These are phyloP conservation scores for Arabidopsis suecica DNA, from an alignment of 345 rosid genomes.

Conservation along the genomic window DNA sequence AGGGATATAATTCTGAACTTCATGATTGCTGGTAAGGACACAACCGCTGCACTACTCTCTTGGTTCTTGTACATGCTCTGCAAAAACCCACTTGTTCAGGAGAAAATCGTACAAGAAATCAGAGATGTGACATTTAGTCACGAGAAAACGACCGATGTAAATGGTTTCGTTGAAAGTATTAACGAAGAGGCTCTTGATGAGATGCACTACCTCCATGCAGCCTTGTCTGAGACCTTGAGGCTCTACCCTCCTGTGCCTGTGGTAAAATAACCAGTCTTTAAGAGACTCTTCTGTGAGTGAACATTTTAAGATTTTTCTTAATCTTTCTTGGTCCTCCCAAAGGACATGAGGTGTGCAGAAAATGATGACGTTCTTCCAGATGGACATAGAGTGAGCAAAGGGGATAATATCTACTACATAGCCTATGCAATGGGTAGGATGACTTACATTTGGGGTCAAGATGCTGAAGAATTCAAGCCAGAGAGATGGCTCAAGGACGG, in stretches of 20 bases:
- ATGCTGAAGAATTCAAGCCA: conserved; percentile 67
- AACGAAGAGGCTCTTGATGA: conserved; percentile 53
- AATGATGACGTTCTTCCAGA: conserved; percentile 74
- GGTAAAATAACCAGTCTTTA: conserved; percentile 42
- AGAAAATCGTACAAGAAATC: conserved; percentile 66
- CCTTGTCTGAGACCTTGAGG: conserved; percentile 78
- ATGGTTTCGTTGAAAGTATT: conserved; percentile 51
- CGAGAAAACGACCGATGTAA: conserved; percentile 34
- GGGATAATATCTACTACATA: conserved; percentile 61
- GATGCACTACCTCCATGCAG: conserved; percentile 84
- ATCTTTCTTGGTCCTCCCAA: not conserved
- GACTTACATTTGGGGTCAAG: conserved; percentile 77
- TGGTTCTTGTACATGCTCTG: conserved; percentile 86
- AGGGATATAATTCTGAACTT: conserved; percentile 73
- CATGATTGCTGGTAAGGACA: conserved; percentile 79
- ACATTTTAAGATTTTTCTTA: not conserved
- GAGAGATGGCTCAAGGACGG: conserved; percentile 82
- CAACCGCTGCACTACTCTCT: conserved; percentile 60
- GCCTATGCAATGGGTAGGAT: conserved; percentile 87
- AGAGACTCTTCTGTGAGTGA: conserved; percentile 7
- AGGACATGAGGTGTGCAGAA: conserved; percentile 72
- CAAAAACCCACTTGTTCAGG: conserved; percentile 71
- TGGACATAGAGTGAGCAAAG: conserved; percentile 64
- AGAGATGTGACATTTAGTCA: conserved; percentile 45
- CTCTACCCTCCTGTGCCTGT: conserved; percentile 69